Evolutionary conservation across 305 asterid species (phyloP).

Genomic region (Fraxinus floribunda): DNA sequence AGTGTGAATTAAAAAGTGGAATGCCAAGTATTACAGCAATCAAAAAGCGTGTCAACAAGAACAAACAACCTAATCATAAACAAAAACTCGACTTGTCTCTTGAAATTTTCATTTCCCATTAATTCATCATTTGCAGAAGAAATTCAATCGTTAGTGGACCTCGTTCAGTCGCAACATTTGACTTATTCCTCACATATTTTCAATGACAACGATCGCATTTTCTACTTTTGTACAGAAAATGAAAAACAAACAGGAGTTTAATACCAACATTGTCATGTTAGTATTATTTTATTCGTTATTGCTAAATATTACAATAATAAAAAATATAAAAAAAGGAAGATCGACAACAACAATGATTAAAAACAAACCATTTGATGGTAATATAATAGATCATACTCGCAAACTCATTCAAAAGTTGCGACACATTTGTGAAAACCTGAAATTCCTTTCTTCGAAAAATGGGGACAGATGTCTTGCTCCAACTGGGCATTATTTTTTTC

Average conservation of each 20-base stretch:
- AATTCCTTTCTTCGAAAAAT: conserved; percentile 24
- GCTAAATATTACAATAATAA: neutral
- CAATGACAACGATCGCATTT: too few species aligned
- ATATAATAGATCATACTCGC: neutral
- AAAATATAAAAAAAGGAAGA: neutral
- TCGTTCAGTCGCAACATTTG: too few species aligned
- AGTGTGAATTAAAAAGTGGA: neutral
- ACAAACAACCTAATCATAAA: neutral
- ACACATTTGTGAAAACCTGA: neutral
- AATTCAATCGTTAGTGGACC: too few species aligned
- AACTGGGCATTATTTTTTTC: conserved; percentile 51
- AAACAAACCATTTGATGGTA: neutral
- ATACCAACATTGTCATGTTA: neutral
- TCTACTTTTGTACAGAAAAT: too few species aligned
- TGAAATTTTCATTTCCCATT: neutral
- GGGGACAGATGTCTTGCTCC: conserved; percentile 52
- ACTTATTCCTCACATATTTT: too few species aligned
- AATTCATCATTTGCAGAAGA: too few species aligned
- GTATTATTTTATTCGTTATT: neutral
- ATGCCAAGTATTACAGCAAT: neutral
- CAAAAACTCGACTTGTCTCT: neutral
- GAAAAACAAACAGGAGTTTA: neutral
- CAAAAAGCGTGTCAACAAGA: neutral
- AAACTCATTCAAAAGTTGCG: neutral
- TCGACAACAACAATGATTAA: neutral